phyloP scores from a whole-genome alignment of 768 basidiomycete genomes.

The Macrolepiota fuliginosa region DNA sequence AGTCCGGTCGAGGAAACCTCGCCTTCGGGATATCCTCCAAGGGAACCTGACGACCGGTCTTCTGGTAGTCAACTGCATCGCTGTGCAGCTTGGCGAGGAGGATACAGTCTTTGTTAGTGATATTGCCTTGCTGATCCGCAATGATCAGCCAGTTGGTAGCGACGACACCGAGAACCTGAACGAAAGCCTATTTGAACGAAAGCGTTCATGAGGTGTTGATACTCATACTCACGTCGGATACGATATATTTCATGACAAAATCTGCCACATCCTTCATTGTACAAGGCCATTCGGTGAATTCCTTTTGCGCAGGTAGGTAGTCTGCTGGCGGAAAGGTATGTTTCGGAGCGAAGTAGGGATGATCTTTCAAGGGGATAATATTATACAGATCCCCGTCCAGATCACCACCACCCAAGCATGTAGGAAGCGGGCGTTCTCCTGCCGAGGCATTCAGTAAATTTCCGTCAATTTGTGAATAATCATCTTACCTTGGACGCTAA shows the following conservation, averaged over 20 bases:
- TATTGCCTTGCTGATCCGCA: conserved; percentile 50
- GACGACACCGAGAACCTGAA: conserved; percentile 55
- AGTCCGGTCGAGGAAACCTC: conserved; percentile 48
- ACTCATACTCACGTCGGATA: conserved; percentile 45
- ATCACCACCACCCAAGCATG: conserved; percentile 66
- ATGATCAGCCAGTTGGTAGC: conserved; percentile 61
- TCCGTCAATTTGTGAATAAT: not conserved
- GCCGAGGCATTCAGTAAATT: not conserved
- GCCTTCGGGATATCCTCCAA: conserved; percentile 39
- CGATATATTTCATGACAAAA: conserved; percentile 68
- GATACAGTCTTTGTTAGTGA: conserved; percentile 50
- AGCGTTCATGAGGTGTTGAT: not conserved
- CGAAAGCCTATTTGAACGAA: not conserved
- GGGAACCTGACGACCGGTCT: conserved; percentile 47
- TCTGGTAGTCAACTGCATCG: conserved; percentile 64
- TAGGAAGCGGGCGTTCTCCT: conserved; percentile 59
- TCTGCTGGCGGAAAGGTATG: conserved; percentile 34
- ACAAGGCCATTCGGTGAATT: conserved; percentile 40
- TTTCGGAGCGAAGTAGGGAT: conserved; percentile 33
- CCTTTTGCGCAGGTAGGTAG: conserved; percentile 48
- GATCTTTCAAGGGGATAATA: conserved; percentile 37
- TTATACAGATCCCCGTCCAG: conserved; percentile 66
- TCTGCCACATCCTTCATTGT: conserved; percentile 64
- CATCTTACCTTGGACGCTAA: conserved; percentile 50
- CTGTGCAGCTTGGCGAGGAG: conserved; percentile 56